Evolutionary conservation across 2,329 filamentous ascomycete species (phyloP).

Genomic region (Sarocladiaceae sp.): DNA sequence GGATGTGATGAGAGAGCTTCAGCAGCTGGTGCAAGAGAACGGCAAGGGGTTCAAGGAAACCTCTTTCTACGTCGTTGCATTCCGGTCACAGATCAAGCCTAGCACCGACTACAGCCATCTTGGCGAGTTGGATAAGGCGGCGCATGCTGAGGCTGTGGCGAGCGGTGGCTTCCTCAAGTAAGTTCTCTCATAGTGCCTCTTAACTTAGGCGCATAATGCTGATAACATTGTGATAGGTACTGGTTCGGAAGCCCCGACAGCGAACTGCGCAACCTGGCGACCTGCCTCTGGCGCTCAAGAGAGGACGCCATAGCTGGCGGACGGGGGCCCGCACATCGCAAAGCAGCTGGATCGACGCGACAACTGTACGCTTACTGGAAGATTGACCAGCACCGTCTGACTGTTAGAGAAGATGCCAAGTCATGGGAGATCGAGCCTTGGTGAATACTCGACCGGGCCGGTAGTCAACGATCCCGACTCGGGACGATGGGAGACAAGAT

Average conservation of each 20-base stretch:
- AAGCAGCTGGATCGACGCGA: slow-evolving; percentile 60
- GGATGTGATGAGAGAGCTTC: slow-evolving; percentile 53
- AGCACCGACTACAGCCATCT: slow-evolving; percentile 63
- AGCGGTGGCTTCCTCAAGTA: slow-evolving; percentile 79
- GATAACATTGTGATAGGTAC: slow-evolving; percentile 48
- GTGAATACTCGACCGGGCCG: slow-evolving; percentile 21
- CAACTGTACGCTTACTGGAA: slow-evolving; percentile 60
- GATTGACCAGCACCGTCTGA: slow-evolving; percentile 64
- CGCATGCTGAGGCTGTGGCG: slow-evolving; percentile 71
- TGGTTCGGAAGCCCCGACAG: slow-evolving; percentile 77
- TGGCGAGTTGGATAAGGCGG: slow-evolving; percentile 66
- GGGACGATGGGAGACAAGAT: too few species aligned
- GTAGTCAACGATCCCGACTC: too few species aligned
- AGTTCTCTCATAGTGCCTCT: slow-evolving; percentile 19
- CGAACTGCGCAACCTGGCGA: slow-evolving; percentile 72
- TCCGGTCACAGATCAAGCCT: slow-evolving; percentile 66
- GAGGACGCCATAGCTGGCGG: slow-evolving; percentile 55
- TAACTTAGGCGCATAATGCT: slow-evolving; percentile 13
- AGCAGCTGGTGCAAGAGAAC: slow-evolving; percentile 35
- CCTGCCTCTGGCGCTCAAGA: slow-evolving; percentile 60
- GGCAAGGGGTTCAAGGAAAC: slow-evolving; percentile 50
- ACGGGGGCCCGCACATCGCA: slow-evolving; percentile 50
- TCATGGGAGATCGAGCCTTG: slow-evolving; percentile 60
- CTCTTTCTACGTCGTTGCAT: slow-evolving; percentile 78
- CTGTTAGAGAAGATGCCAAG: slow-evolving; percentile 57